Base-by-base conservation (phyloP, 108 stramenopile species). In the Aureococcus anophagefferens region DNA sequence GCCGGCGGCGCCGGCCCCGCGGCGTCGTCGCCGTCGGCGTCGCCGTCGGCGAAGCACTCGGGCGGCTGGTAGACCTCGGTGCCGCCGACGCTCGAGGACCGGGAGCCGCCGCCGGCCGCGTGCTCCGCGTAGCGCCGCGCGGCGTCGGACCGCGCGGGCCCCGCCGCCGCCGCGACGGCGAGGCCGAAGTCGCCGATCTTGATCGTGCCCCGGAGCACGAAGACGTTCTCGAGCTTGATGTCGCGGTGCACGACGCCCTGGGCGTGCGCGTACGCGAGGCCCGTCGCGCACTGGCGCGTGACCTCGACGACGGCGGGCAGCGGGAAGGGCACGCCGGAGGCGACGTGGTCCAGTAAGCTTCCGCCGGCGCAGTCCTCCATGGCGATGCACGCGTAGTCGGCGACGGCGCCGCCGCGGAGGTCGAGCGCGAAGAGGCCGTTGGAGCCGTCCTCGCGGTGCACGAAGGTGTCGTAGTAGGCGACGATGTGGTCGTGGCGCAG, bases 281-380 rank as follows among this genome's bases (percentile, higher is more conserved):
- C 64, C 7, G 13, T 25, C 15, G 33, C 32, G 16, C 30, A 31
- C 32, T 64, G 64, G 15, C 30, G 7, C 4, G 64, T 64, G 30
- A 33, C 64, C 4, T 13, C 33, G 30, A 64, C 30, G 13, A 64
- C 32, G 32, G 29, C 64, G 64, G 7, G 15, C 14, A 64, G 29
- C 0, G 64, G 64, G 16, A 64, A 33, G 14, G 64, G 30, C 7
- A 64, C 64, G 32, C 64, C 64, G 32, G 13, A 11, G 32, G 32
- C 33, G 32, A 64, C 33, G 32, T 64, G 64, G 25, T 64, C 64
- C 30, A 64, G 32, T 1, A 64, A 28, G 32, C 30, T 64, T 0
- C 64, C 64, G 32, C 64, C 64, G 30, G 0, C 30, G 64, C 64
- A 64, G 64, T 64, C 30, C 30, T 64, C 64, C 64, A 64, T 64